These are phyloP conservation scores for Monosporascus cannonballus DNA, from an alignment of 2,329 filamentous ascomycete genomes.

Conservation along the genomic window DNA sequence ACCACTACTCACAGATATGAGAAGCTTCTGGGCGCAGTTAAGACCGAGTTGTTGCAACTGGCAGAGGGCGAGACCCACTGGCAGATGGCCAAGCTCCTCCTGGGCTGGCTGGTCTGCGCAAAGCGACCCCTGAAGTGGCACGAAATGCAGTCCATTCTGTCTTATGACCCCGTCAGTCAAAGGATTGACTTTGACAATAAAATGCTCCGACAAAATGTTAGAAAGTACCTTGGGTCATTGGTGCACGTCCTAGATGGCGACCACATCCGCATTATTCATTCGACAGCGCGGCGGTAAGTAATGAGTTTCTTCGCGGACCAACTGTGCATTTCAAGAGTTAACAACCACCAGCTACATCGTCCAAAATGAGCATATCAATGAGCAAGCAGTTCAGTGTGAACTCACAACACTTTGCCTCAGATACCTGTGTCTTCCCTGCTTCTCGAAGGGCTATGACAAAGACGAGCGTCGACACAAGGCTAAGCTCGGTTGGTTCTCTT, in stretches of 20 bases:
- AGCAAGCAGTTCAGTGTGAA: conserved; percentile 21
- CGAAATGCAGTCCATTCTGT: conserved; percentile 33
- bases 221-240: conserved; percentile 28
- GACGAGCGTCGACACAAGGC: conserved; percentile 7
- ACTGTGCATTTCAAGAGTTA: background rate
- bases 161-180: conserved; percentile 24
- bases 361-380: conserved; percentile 17
- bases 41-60: background rate
- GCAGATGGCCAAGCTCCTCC: conserved; percentile 13
- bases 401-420: conserved; percentile 26
- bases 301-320: background rate
- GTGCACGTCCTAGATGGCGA: conserved; percentile 24
- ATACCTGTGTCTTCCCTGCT: conserved; percentile 29
- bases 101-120: conserved; percentile 33
- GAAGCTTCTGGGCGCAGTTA: background rate
- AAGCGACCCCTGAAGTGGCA: conserved; percentile 32
- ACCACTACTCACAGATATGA: background rate
- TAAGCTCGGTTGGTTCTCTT: conserved; percentile 25
- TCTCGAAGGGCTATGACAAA: conserved; percentile 13
- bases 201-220: conserved; percentile 16
- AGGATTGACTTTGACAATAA: conserved; percentile 23
- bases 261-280: conserved; percentile 32
- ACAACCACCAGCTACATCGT: conserved; percentile 15
- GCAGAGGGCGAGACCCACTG: conserved; percentile 8
- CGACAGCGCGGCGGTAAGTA: conserved; percentile 29